Percentiles rank a stretch among this genome's conserved stretches.
phyloP scores from a whole-genome alignment of 371 early-diverging fungal species.

The Syncephalastrum monosporum region DNA sequence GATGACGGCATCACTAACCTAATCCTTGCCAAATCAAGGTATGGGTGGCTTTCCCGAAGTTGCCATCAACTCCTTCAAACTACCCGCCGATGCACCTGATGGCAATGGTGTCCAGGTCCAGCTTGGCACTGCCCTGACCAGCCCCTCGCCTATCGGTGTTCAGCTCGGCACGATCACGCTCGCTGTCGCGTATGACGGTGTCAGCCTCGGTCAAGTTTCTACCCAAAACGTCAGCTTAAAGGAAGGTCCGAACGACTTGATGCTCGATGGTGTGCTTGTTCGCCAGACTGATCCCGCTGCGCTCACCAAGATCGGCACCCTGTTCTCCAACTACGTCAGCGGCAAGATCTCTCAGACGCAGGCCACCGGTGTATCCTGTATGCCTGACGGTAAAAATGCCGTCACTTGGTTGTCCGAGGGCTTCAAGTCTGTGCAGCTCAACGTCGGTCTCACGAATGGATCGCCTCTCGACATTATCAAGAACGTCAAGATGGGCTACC shows the following conservation, averaged over 20 bases:
- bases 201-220: conserved; percentile 50
- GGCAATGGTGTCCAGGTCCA: conserved; percentile 55
- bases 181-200: conserved; percentile 50
- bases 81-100: conserved; percentile 58
- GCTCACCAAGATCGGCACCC: conserved; percentile 43
- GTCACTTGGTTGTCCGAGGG: conserved; percentile 60
- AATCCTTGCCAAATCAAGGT: conserved; percentile 24
- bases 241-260: conserved; percentile 49
- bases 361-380: conserved; percentile 57
- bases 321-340: conserved; percentile 59
- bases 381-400: conserved; percentile 57
- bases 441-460: conserved; percentile 47
- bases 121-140: conserved; percentile 53
- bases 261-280: conserved; percentile 51
- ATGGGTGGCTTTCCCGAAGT: conserved; percentile 60
- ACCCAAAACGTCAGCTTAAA: conserved; percentile 46
- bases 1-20: too few relatives aligned
- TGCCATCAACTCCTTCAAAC: conserved; percentile 51
- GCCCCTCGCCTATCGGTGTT: conserved; percentile 63
- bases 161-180: conserved; percentile 57
- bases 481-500: conserved; percentile 50
- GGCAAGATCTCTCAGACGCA: conserved; percentile 49
- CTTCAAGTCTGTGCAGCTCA: conserved; percentile 52
- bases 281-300: conserved; percentile 50
- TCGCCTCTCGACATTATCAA: conserved; percentile 52